These are phyloP conservation scores for Mentha longifolia DNA, from an alignment of 257 asterid species.

Conservation along the genomic window DNA sequence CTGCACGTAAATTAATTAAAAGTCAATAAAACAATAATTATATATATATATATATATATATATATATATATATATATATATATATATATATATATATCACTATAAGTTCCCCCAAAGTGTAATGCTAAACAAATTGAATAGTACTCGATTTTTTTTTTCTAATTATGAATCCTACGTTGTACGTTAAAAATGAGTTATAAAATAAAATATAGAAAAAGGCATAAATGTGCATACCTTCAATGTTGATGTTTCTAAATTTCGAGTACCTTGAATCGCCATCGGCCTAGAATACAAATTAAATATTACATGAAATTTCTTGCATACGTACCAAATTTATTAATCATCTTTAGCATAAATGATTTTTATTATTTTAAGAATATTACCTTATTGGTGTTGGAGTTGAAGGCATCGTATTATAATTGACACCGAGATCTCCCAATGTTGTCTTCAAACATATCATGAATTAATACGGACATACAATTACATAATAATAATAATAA, in stretches of 20 bases:
- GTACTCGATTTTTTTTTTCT: neutral
- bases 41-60: no score
- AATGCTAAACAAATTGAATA: no score
- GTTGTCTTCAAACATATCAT: neutral
- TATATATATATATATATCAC: no score
- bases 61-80: no score
- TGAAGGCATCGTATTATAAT: neutral
- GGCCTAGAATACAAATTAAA: neutral
- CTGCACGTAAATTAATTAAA: slow-evolving; percentile 11
- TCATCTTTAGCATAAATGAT: neutral
- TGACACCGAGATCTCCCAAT: neutral
- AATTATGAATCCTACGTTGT: no score
- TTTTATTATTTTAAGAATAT: neutral
- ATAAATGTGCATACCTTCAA: slow-evolving; percentile 9
- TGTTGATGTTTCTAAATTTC: slow-evolving; percentile 1
- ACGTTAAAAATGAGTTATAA: no score
- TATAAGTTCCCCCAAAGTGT: no score
- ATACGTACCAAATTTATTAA: neutral
- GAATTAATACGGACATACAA: neutral
- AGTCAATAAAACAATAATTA: neutral
- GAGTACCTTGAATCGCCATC: slow-evolving; percentile 1
- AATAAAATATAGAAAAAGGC: neutral
- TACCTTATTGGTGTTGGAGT: slow-evolving; percentile 20
- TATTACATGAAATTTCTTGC: neutral
- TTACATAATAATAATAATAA: neutral